Evolutionary conservation across 306 rosid species (phyloP).

Genomic region (Ormosia emarginata): DNA sequence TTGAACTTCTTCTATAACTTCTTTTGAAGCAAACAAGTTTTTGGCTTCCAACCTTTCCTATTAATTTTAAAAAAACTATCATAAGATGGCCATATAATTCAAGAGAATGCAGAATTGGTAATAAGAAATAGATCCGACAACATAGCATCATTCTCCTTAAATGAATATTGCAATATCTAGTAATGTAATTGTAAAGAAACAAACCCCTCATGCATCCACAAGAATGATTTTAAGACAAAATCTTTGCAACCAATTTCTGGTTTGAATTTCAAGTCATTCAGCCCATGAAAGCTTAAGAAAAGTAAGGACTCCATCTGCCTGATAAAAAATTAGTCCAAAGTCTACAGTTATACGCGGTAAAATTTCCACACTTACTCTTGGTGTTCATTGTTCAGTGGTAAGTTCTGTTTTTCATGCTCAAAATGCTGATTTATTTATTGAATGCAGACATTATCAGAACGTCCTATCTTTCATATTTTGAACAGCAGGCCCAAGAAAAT

Average conservation of each 20-base stretch:
- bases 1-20: conserved; percentile 69
- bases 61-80: conserved; percentile 12
- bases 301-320: background rate
- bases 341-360: background rate
- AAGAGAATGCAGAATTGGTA: background rate
- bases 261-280: conserved; percentile 3
- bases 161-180: background rate
- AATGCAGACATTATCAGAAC: background rate
- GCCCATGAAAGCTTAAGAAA: background rate
- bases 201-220: background rate
- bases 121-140: background rate
- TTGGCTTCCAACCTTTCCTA: conserved; percentile 91
- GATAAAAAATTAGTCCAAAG: background rate
- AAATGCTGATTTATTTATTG: conserved; percentile 7
- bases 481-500: background rate
- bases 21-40: conserved; percentile 63
- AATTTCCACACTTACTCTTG: background rate
- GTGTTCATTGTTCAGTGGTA: background rate
- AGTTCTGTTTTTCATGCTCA: background rate
- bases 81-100: background rate
- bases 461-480: background rate
- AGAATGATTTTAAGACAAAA: background rate
- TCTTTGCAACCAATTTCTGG: background rate
- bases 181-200: background rate
- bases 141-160: background rate